phyloP scores from a whole-genome alignment of 805 yeast genomes.

The Hanseniaspora vineae region DNA sequence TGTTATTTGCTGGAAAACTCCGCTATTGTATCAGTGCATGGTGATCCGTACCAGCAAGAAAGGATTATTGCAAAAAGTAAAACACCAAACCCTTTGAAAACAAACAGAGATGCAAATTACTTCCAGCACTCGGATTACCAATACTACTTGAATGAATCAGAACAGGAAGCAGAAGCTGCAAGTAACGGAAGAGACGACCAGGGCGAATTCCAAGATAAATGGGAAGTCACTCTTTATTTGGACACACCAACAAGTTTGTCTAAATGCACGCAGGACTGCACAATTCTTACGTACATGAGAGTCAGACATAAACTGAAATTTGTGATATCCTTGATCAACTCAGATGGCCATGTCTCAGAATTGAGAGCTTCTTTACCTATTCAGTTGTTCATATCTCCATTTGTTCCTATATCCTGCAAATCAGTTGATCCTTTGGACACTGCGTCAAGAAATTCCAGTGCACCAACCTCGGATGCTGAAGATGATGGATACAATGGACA shows the following conservation, averaged over 20 bases:
- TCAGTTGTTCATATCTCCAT: slow-evolving; percentile 64
- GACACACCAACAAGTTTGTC: slow-evolving; percentile 62
- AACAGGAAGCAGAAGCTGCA: not conserved
- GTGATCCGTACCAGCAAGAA: slow-evolving; percentile 51
- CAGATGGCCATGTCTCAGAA: slow-evolving; percentile 90
- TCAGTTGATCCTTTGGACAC: slow-evolving; percentile 12
- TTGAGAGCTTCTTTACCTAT: slow-evolving; percentile 83
- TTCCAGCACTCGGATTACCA: slow-evolving; percentile 9
- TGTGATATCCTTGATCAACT: slow-evolving; percentile 62
- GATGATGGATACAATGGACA: not conserved
- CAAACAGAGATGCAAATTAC: slow-evolving; percentile 29
- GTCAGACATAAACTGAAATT: slow-evolving; percentile 84
- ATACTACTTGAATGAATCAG: too few species aligned
- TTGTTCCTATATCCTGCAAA: slow-evolving; percentile 54
- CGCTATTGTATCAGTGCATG: slow-evolving; percentile 43
- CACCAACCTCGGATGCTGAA: slow-evolving; percentile 11
- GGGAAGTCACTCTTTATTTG: slow-evolving; percentile 59
- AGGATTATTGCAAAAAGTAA: slow-evolving; percentile 43
- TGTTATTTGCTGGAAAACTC: slow-evolving; percentile 57
- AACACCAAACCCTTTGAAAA: slow-evolving; percentile 26
- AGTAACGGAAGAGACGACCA: slow-evolving; percentile 16
- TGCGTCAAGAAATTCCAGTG: slow-evolving; percentile 12
- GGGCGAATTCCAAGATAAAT: slow-evolving; percentile 35
- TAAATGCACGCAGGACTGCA: slow-evolving; percentile 79
- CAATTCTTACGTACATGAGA: slow-evolving; percentile 52